These are phyloP conservation scores for Raphanus hybrid DNA, from an alignment of 441 rosid species.

Conservation along the genomic window DNA sequence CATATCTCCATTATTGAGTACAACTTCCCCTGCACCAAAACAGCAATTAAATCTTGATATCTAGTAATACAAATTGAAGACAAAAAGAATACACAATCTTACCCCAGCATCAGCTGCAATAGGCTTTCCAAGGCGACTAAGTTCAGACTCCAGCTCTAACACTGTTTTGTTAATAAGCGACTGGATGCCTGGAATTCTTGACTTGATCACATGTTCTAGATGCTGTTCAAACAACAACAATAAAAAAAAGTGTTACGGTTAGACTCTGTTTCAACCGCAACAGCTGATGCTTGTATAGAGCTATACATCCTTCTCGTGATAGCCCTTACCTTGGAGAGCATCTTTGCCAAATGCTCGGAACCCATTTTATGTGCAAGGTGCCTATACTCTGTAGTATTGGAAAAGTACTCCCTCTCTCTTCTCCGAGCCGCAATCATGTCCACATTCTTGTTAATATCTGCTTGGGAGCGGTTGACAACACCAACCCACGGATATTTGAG, in stretches of 20 bases:
- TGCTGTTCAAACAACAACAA: slow-evolving; percentile 59
- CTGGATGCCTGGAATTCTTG: slow-evolving; percentile 94
- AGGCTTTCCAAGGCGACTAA: slow-evolving; percentile 98
- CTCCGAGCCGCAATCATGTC: slow-evolving; percentile 98
- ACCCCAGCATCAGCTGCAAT: slow-evolving; percentile 97
- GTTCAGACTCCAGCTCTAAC: slow-evolving; percentile 81
- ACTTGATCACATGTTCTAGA: slow-evolving; percentile 95
- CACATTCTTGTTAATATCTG: slow-evolving; percentile 93
- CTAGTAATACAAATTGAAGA: slow-evolving; percentile 7
- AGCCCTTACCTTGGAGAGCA: slow-evolving; percentile 80
- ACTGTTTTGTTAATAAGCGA: slow-evolving; percentile 91
- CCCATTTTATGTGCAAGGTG: slow-evolving; percentile 98
- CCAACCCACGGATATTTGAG: slow-evolving; percentile 97
- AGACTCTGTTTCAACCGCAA: slow-evolving; percentile 22
- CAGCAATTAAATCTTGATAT: slow-evolving; percentile 21
- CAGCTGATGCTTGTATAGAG: neutral
- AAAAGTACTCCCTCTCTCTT: slow-evolving; percentile 92
- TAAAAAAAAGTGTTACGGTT: slow-evolving; percentile 25
- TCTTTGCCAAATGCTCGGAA: slow-evolving; percentile 92
- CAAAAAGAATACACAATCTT: slow-evolving; percentile 37
- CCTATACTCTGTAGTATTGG: slow-evolving; percentile 84
- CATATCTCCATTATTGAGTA: slow-evolving; percentile 97
- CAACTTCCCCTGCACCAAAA: slow-evolving; percentile 78
- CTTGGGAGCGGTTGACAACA: slow-evolving; percentile 97
- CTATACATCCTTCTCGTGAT: slow-evolving; percentile 4